phyloP scores from a whole-genome alignment of 2,329 filamentous ascomycete genomes.

The Pestalotiopsis sp. region DNA sequence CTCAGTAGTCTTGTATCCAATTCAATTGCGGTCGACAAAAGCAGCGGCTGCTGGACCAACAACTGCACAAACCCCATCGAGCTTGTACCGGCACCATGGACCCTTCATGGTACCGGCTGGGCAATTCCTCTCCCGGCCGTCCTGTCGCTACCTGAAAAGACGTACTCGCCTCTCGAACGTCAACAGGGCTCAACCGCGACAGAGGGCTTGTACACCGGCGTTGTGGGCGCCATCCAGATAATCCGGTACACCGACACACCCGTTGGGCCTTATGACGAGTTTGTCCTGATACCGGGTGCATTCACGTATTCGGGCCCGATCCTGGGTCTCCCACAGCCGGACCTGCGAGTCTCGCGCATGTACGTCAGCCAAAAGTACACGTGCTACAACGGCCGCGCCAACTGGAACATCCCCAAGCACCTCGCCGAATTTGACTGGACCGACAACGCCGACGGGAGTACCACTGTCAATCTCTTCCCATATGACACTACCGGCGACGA shows the following conservation, averaged over 20 bases:
- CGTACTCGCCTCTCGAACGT: slow-evolving; percentile 11
- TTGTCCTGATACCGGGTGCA: slow-evolving; percentile 31
- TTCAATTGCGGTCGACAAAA: not conserved
- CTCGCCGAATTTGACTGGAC: slow-evolving; percentile 33
- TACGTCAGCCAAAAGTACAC: slow-evolving; percentile 35
- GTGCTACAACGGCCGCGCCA: slow-evolving; percentile 33
- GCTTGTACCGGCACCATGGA: slow-evolving; percentile 4
- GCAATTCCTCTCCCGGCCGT: slow-evolving; percentile 16
- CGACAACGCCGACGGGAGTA: slow-evolving; percentile 15
- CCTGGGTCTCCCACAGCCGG: slow-evolving; percentile 8
- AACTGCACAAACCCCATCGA: slow-evolving; percentile 13
- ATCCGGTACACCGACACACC: slow-evolving; percentile 33
- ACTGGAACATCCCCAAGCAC: slow-evolving; percentile 39
- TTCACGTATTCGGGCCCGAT: slow-evolving; percentile 17
- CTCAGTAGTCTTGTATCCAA: not conserved
- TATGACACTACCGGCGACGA: slow-evolving; percentile 14
- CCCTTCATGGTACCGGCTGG: slow-evolving; percentile 14
- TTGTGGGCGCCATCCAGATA: slow-evolving; percentile 31
- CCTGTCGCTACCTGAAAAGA: slow-evolving; percentile 18
- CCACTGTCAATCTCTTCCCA: slow-evolving; percentile 27
- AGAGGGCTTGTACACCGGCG: slow-evolving; percentile 29
- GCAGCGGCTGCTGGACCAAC: slow-evolving; percentile 11
- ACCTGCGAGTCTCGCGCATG: slow-evolving; percentile 33
- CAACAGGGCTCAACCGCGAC: slow-evolving; percentile 1
- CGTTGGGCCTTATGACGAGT: slow-evolving; percentile 36